A percentile compares a stretch with the other conserved stretches of the same genome.
Conservation (phyloP, 768 basidiomycete species). For the Lentinula lateritia region DNA sequence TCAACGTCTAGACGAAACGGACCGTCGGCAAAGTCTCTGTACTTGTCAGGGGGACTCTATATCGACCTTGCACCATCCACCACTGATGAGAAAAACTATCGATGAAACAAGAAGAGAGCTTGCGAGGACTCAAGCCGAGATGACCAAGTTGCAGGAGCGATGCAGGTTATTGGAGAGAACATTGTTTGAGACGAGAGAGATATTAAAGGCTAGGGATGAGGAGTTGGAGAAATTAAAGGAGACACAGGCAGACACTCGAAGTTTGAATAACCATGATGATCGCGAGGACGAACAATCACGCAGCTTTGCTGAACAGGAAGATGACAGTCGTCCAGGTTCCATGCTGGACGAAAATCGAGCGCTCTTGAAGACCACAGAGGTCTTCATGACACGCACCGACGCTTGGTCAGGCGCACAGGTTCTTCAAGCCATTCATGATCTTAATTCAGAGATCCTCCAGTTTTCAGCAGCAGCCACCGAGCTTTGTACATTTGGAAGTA, state of each 20-base stretch:
- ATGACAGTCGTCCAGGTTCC: not conserved
- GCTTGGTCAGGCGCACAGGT: conserved; percentile 73
- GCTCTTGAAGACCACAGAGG: conserved; percentile 52
- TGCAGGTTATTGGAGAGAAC: conserved; percentile 59
- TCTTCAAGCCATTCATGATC: conserved; percentile 72
- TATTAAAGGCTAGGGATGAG: conserved; percentile 49
- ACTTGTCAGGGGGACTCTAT: conserved; percentile 36
- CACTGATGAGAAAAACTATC: conserved; percentile 48
- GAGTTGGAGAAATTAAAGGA: conserved; percentile 52
- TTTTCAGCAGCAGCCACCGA: conserved; percentile 74
- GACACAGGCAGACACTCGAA: conserved; percentile 12
- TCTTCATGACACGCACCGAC: conserved; percentile 71
- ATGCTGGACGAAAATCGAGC: conserved; percentile 49
- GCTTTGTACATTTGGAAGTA: conserved; percentile 47
- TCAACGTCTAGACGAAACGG: conserved; percentile 40
- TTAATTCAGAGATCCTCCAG: conserved; percentile 79
- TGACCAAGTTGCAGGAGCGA: conserved; percentile 53
- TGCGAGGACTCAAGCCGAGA: conserved; percentile 46
- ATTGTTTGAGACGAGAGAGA: conserved; percentile 58
- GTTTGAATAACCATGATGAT: conserved; percentile 9
- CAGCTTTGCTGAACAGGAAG: not conserved
- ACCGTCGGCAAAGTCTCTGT: conserved; percentile 25
- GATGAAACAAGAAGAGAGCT: conserved; percentile 53
- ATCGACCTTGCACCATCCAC: conserved; percentile 31
- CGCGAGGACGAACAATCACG: not conserved